Evolutionary conservation across 768 basidiomycete species (phyloP).

Genomic region (Zangia roseola): DNA sequence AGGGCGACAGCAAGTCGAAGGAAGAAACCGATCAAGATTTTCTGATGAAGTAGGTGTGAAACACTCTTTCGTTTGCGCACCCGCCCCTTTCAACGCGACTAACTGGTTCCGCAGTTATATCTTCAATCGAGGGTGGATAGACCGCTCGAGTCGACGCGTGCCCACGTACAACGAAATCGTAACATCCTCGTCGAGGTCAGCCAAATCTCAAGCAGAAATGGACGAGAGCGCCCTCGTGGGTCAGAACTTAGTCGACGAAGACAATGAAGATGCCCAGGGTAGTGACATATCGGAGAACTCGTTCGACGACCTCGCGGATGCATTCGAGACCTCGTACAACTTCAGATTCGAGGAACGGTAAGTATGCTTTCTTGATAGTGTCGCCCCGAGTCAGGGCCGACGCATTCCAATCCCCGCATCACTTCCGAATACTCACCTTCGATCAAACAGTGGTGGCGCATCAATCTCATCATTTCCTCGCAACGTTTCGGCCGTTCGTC

Average conservation of each 20-base stretch:
- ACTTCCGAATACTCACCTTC: background rate
- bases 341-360: constrained; percentile 97
- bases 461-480: constrained; percentile 78
- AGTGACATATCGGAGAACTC: constrained; percentile 54
- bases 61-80: no score
- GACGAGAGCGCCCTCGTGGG: constrained; percentile 15
- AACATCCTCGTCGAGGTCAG: constrained; percentile 31
- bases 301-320: constrained; percentile 88
- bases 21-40: constrained; percentile 82
- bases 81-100: background rate
- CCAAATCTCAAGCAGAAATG: constrained; percentile 12
- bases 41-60: constrained; percentile 78
- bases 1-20: constrained; percentile 37
- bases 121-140: constrained; percentile 96
- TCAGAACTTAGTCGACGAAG: constrained; percentile 15
- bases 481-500: constrained; percentile 60
- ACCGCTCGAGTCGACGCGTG: constrained; percentile 65
- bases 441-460: constrained; percentile 53
- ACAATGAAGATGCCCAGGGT: constrained; percentile 23
- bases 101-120: constrained; percentile 67
- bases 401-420: no score
- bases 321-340: constrained; percentile 96
- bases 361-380: constrained; percentile 33
- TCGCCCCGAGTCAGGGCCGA: no score
- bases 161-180: constrained; percentile 88